A percentile compares a stretch with the other conserved stretches of the same genome.
phyloP scores from a whole-genome alignment of 176 grass and related monocot genomes.

The Zizania latifolia region DNA sequence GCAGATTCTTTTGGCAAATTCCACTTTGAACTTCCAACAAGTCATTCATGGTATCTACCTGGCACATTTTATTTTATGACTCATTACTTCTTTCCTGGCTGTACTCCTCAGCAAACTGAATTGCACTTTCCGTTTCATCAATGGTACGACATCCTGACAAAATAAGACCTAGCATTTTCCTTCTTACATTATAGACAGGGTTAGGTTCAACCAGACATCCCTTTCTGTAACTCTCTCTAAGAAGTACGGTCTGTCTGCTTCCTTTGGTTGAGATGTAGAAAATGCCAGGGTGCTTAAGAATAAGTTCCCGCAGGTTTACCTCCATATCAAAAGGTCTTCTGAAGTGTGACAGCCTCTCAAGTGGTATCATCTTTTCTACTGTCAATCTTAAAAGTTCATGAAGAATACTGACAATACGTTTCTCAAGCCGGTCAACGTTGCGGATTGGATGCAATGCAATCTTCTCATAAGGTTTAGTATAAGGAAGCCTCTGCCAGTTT shows the following conservation, averaged over 20 bases:
- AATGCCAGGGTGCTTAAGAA: slow-evolving; percentile 66
- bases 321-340: slow-evolving; percentile 46
- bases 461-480: slow-evolving; percentile 52
- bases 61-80: not conserved
- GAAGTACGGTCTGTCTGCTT: slow-evolving; percentile 39
- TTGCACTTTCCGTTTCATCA: slow-evolving; percentile 8
- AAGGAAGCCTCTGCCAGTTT: slow-evolving; percentile 64
- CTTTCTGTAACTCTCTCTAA: slow-evolving; percentile 53
- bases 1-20: not conserved
- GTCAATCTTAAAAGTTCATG: slow-evolving; percentile 52
- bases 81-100: slow-evolving; percentile 3
- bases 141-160: slow-evolving; percentile 24
- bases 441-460: slow-evolving; percentile 18
- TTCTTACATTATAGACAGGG: slow-evolving; percentile 37
- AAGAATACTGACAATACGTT: slow-evolving; percentile 51
- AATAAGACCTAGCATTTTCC: slow-evolving; percentile 41
- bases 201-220: slow-evolving; percentile 40
- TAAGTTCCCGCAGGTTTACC: slow-evolving; percentile 50
- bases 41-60: not conserved
- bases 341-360: slow-evolving; percentile 56
- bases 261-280: slow-evolving; percentile 76
- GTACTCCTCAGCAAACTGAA: not conserved
- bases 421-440: slow-evolving; percentile 38
- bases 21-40: not conserved
- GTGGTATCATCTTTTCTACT: slow-evolving; percentile 43